Percentiles rank a stretch among this genome's conserved stretches.
Conservation (phyloP, 805 yeast genomes). For the Metschnikowia drakensbergensis region DNA sequence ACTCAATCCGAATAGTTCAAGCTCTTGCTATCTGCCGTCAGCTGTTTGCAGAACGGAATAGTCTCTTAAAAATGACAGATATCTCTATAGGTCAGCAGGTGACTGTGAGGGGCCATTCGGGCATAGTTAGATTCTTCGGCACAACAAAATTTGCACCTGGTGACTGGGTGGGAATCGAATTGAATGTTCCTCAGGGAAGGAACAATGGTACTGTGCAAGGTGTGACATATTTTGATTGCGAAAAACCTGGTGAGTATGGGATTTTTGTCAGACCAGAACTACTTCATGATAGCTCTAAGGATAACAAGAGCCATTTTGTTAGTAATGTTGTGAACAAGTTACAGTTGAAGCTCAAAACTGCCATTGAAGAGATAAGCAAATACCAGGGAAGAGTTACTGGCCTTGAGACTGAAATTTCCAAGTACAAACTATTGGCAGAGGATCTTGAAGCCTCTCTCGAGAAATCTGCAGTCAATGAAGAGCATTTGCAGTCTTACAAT, state of each 20-base stretch:
- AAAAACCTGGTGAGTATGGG: slow-evolving; percentile 34
- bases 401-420: slow-evolving; percentile 15
- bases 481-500: slow-evolving; percentile 34
- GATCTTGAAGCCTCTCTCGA: slow-evolving; percentile 26
- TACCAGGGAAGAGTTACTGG: slow-evolving; percentile 19
- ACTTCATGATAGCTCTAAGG: slow-evolving; percentile 13
- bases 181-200: slow-evolving; percentile 40
- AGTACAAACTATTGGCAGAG: not conserved
- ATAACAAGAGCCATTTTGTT: slow-evolving; percentile 11
- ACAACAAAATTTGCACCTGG: slow-evolving; percentile 58
- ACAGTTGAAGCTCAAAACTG: slow-evolving; percentile 42
- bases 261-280: slow-evolving; percentile 46
- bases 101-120: slow-evolving; percentile 36
- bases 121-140: slow-evolving; percentile 50
- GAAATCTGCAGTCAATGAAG: slow-evolving; percentile 42
- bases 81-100: slow-evolving; percentile 30
- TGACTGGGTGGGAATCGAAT: slow-evolving; percentile 48
- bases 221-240: slow-evolving; percentile 40
- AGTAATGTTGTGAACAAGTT: slow-evolving; percentile 36
- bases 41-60: not conserved
- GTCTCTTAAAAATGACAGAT: not conserved
- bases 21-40: not conserved
- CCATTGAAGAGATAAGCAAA: slow-evolving; percentile 24
- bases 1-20: not conserved
- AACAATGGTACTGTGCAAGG: slow-evolving; percentile 50